Evolutionary conservation across 1,284 basidiomycete species (phyloP).

Genomic region (Xerocomus minutiporus): DNA sequence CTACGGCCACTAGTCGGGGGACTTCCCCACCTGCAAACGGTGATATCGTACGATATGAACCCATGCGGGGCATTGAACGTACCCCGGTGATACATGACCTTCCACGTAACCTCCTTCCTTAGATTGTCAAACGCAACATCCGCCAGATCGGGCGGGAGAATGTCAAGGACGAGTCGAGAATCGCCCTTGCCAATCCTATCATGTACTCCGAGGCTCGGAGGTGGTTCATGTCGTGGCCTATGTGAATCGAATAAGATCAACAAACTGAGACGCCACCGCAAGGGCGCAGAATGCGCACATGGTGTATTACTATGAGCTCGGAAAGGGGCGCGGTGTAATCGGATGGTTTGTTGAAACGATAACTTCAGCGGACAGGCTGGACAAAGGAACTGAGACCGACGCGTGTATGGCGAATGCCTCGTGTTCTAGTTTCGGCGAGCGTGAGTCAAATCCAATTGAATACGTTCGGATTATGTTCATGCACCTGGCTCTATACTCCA

Average conservation of each 20-base stretch:
- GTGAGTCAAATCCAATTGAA: not conserved
- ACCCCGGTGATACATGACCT: constrained; percentile 70
- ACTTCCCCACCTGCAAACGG: constrained; percentile 61
- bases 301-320: constrained; percentile 1
- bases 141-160: constrained; percentile 53
- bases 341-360: constrained; percentile 5
- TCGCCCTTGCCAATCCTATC: constrained; percentile 61
- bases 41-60: constrained; percentile 12
- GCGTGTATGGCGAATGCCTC: constrained; percentile 11
- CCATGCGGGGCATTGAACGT: not conserved
- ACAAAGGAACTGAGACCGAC: constrained; percentile 5
- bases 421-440: constrained; percentile 14
- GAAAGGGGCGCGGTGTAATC: constrained; percentile 1
- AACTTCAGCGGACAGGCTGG: constrained; percentile 3
- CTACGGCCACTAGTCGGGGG: constrained; percentile 66
- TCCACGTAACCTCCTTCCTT: constrained; percentile 62
- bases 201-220: constrained; percentile 33
- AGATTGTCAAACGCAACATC: constrained; percentile 52
- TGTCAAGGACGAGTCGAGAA: constrained; percentile 47
- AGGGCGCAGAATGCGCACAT: constrained; percentile 15
- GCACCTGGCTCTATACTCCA: constrained; percentile 8
- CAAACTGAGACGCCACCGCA: constrained; percentile 1
- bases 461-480: not conserved
- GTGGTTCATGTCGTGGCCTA: constrained; percentile 21
- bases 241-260: constrained; percentile 3